Evolutionary conservation across 2,329 filamentous ascomycete genomes (phyloP).

Genomic region (Pseudogymnoascus sp.): DNA sequence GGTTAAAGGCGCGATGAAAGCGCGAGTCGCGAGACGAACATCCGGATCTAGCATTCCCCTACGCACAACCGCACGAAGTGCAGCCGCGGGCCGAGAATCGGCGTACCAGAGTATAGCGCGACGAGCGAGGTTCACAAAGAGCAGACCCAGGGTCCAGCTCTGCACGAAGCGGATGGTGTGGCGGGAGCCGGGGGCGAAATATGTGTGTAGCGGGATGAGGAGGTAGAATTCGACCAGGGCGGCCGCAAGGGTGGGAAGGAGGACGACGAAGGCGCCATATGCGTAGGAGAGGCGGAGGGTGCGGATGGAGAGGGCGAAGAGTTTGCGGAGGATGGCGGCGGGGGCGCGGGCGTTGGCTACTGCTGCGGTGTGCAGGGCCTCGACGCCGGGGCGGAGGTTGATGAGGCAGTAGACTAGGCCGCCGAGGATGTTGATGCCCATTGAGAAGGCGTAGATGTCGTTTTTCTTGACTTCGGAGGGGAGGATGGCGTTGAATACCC

Average conservation of each 20-base stretch:
- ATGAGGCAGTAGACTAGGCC: constrained; percentile 56
- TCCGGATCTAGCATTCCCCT: constrained; percentile 76
- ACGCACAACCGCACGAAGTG: constrained; percentile 66
- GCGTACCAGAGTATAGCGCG: constrained; percentile 51
- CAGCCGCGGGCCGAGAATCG: constrained; percentile 64
- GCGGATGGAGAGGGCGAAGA: constrained; percentile 17
- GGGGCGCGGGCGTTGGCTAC: constrained; percentile 25
- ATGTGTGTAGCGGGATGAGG: constrained; percentile 61
- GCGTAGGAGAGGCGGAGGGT: constrained; percentile 59
- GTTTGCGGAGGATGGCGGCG: constrained; percentile 24
- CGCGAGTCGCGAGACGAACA: constrained; percentile 70
- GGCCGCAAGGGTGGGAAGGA: constrained; percentile 76
- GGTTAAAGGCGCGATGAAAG: constrained; percentile 72
- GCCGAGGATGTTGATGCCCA: constrained; percentile 78
- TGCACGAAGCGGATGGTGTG: constrained; percentile 85
- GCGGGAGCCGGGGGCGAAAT: constrained; percentile 32
- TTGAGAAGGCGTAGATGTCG: constrained; percentile 92
- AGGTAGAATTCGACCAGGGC: constrained; percentile 82
- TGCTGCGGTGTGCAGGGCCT: constrained; percentile 27
- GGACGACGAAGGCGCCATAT: constrained; percentile 65
- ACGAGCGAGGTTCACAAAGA: constrained; percentile 77
- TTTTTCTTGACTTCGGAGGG: constrained; percentile 72
- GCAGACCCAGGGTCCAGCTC: constrained; percentile 85
- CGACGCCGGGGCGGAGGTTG: constrained; percentile 40
- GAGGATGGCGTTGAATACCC: constrained; percentile 66